phyloP scores from a whole-genome alignment of 1,284 basidiomycete genomes.

The Trametes sp. region DNA sequence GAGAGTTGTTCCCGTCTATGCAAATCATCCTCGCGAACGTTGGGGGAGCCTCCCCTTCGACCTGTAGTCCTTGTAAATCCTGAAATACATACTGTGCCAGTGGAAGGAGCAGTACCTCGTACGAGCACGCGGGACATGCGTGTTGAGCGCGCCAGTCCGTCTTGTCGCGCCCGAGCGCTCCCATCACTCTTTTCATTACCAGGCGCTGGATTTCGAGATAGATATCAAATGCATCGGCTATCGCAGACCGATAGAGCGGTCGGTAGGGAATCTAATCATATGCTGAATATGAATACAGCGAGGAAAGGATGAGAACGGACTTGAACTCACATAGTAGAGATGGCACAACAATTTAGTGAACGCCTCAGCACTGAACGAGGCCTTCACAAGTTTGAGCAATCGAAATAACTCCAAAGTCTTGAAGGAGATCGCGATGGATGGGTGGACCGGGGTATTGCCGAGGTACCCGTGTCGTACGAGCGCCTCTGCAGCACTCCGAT shows the following conservation, averaged over 20 bases:
- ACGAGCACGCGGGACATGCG: conserved; percentile 43
- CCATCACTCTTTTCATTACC: conserved; percentile 29
- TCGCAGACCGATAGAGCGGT: conserved; percentile 15
- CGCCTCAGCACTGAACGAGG: conserved; percentile 45
- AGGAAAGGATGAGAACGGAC: not conserved
- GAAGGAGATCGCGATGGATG: conserved; percentile 39
- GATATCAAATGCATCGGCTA: conserved; percentile 41
- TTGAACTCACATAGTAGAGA: conserved; percentile 37
- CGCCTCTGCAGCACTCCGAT: conserved; percentile 10
- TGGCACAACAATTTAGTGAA: conserved; percentile 45
- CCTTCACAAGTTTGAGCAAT: conserved; percentile 31
- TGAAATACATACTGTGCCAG: not conserved
- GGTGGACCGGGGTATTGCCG: conserved; percentile 17
- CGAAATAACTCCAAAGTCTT: conserved; percentile 42
- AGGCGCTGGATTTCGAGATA: conserved; percentile 37
- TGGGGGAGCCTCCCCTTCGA: not conserved
- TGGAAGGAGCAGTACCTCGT: conserved; percentile 31
- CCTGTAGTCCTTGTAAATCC: not conserved
- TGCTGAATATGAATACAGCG: not conserved
- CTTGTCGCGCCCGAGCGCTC: conserved; percentile 30
- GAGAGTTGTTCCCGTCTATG: not conserved
- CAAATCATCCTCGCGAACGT: not conserved
- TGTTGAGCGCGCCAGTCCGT: conserved; percentile 40
- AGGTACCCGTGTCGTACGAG: conserved; percentile 23
- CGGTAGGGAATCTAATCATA: conserved; percentile 23